Evolutionary conservation across 208 protist species (phyloP), one percentile per base, ranked within the genome.

Genomic region (Sergeia podlipaevii): DNA sequence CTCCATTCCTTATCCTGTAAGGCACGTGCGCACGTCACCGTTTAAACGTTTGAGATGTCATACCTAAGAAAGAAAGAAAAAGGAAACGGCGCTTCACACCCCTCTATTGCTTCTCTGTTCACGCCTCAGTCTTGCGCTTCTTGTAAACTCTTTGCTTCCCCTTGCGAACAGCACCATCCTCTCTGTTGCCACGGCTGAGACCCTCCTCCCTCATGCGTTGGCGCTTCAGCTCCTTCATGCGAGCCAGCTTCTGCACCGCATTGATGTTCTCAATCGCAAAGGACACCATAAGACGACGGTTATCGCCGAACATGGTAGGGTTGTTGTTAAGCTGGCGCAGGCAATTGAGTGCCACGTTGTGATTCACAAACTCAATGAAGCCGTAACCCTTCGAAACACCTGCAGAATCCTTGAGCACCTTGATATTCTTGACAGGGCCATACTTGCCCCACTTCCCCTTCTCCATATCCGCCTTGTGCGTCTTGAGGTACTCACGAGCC

Each of bases 301-400:
- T 68, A 26, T 91, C 76, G 24, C 82, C 83, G 32, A 95, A 95
- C 11, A 97, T 18, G 13, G 75, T 96, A 2, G 93, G 93, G 63
- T 97, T 97, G 69, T 97, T 97, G 68, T 97, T 97, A 8, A 97
- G 47, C 47, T 67, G 72, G 11, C 89, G 78, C 44, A 97, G 60
- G 20, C 65, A 62, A 58, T 77, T 55, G n/a, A 97, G 71, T n/a
- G 93, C 90, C 10, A 91, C 70, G 56, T 83, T 80, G 74, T 97
- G 90, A 34, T 96, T 93, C 21, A 85, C 67, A 70, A 94, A 97
- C 72, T 97, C 90, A 10, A 97, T 70, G 49, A 97, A 97, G 17
- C 84, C 93, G 62, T 93, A 96, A 7, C 93, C 89, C 27, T 77
- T 81, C n/a, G 80, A 91, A 18, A 78, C 68, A 29, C 83, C 88